Base-by-base conservation (phyloP, 257 asterid genomes). In the Primulina huaijiensis region DNA sequence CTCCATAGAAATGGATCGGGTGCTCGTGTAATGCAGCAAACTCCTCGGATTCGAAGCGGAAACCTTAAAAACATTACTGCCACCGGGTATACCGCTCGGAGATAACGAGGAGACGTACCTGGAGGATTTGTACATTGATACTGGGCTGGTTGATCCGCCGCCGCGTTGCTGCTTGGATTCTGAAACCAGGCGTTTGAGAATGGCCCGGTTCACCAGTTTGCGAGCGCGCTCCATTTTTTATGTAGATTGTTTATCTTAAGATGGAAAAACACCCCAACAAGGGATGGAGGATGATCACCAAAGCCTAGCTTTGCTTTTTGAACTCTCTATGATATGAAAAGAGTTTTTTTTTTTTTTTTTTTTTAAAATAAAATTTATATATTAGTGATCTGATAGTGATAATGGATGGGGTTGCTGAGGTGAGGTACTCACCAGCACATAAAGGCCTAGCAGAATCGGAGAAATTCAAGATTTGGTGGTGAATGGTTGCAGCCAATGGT, bases 191-290 rank as follows among this genome's bases (percentile, higher is more conserved):
- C 92, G 96, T 37, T 78, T 77, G 80, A 89, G 85, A 61, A 89
- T 81, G 11, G 88, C 92, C 66, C 77, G 56, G 90, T 78, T 85
- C 10, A 89, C 93, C 30, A 91, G 82, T 75, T 80, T 89, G 59
- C 97, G 79, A 2, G 95, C 90, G 7, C 92, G 89, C 75, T 91
- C 97, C 97, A 91, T 91, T 76, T 12, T 43, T 46, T 70, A 17
- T 23, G 68, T 30, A 43, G 68, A 7, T 43, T 62, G 25, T 23
- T 23, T 61, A 27, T 31, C 33, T 10, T 38, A 59, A 55, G 29
- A 27, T 43, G 55, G 55, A 43, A 43, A 43, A 43, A 69, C 70
- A 69, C 75, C 75, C 78, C 67, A 30, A 33, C 64, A 55, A 56
- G 72, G 78, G 78, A 56, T 66, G 25, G 25, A 23, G 25, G 25